These are phyloP conservation scores for Colletotrichum chrysophilum DNA, from an alignment of 2,329 filamentous ascomycete genomes.

Conservation along the genomic window DNA sequence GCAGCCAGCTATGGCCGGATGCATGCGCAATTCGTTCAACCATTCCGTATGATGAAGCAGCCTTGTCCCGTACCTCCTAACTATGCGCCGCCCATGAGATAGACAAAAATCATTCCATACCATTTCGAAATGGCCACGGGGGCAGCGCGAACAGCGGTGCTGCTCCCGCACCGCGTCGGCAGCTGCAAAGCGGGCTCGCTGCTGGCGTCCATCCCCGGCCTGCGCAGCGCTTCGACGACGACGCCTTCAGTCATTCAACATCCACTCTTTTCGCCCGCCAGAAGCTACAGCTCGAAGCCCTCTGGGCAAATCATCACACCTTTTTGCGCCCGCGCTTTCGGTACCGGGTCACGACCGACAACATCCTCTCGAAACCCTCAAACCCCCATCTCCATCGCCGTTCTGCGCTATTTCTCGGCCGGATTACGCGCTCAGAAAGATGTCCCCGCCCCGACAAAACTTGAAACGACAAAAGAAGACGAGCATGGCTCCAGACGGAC, in stretches of 20 bases:
- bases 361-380: not conserved
- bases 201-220: slow-evolving; percentile 21
- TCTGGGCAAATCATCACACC: not conserved
- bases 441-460: not conserved
- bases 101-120: not conserved
- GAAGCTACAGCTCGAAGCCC: not conserved
- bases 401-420: slow-evolving; percentile 35
- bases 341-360: not conserved
- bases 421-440: slow-evolving; percentile 26
- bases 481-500: slow-evolving; percentile 30
- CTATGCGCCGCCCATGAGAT: slow-evolving; percentile 21
- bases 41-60: slow-evolving; percentile 15
- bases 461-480: not conserved
- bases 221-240: slow-evolving; percentile 8
- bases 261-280: slow-evolving; percentile 1
- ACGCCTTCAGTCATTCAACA: slow-evolving; percentile 1
- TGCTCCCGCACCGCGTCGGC: slow-evolving; percentile 52
- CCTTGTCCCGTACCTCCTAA: not conserved
- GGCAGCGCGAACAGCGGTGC: slow-evolving; percentile 50
- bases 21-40: not conserved
- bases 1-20: not conserved
- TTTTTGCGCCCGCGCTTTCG: not conserved
- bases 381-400: not conserved
- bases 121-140: slow-evolving; percentile 37
- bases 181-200: slow-evolving; percentile 26